Percentiles rank a stretch among this genome's conserved stretches.
These are phyloP conservation scores for Apiospora arundinis DNA, from an alignment of 2,329 filamentous ascomycete genomes.

Conservation along the genomic window DNA sequence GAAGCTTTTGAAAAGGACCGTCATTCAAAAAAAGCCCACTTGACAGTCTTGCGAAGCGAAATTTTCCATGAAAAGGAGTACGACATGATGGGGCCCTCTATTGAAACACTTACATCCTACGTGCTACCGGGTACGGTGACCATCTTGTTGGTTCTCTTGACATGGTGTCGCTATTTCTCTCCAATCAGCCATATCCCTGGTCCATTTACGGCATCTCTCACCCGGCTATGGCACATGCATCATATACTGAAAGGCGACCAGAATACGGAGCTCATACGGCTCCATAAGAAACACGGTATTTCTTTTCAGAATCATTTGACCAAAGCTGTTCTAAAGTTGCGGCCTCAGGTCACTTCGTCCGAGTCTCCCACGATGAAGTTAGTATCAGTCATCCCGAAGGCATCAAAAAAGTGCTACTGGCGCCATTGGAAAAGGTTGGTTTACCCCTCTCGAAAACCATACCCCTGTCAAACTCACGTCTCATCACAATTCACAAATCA, in stretches of 20 bases:
- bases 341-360: constrained; percentile 16
- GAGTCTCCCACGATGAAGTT: constrained; percentile 23
- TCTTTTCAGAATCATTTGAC: neutral
- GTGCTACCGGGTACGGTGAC: neutral
- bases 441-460: neutral
- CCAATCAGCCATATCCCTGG: constrained; percentile 25
- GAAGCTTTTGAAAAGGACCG: no score
- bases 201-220: constrained; percentile 24
- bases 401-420: constrained; percentile 11
- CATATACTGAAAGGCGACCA: constrained; percentile 25
- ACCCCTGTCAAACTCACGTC: neutral
- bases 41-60: no score
- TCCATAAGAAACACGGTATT: constrained; percentile 25
- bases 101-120: neutral
- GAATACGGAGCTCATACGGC: constrained; percentile 19
- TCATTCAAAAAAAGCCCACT: no score
- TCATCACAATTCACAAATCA: neutral
- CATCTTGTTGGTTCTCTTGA: neutral
- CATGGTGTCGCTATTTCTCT: constrained; percentile 22
- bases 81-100: neutral
- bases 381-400: constrained; percentile 19
- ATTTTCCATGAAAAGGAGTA: no score
- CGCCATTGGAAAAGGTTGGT: constrained; percentile 21
- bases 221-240: constrained; percentile 25
- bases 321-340: neutral